Percentiles rank a stretch among this genome's conserved stretches.
Conservation (phyloP, 2,329 filamentous ascomycete genomes). For the Epichloe gansuensis region DNA sequence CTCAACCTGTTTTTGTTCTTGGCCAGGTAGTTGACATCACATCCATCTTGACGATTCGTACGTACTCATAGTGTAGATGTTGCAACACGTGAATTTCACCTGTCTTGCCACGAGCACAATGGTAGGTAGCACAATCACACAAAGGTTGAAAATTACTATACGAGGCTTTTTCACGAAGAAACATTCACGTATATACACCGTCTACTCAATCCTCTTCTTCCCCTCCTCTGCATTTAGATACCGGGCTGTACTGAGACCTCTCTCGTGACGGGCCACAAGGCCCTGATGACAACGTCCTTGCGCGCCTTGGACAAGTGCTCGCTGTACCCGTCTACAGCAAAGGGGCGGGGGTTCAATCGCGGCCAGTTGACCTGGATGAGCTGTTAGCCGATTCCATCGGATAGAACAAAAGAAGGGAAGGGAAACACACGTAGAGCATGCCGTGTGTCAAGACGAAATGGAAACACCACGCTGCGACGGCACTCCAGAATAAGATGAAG, state of each 20-base stretch:
- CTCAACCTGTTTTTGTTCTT: too few relatives aligned
- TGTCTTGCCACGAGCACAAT: too few relatives aligned
- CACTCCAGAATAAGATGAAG: constrained; percentile 68
- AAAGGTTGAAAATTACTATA: too few relatives aligned
- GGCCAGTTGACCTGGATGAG: constrained; percentile 85
- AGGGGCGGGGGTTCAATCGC: constrained; percentile 80
- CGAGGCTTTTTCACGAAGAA: too few relatives aligned
- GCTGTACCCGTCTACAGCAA: constrained; percentile 76
- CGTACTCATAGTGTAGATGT: too few relatives aligned
- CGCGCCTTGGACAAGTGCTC: constrained; percentile 74
- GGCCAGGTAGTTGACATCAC: too few relatives aligned
- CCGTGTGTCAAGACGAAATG: constrained; percentile 75
- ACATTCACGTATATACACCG: too few relatives aligned
- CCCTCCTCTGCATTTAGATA: constrained; percentile 87
- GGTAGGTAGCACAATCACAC: too few relatives aligned
- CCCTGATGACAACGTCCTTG: constrained; percentile 73
- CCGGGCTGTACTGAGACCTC: constrained; percentile 70
- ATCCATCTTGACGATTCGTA: too few relatives aligned
- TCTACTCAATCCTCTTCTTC: constrained; percentile 90
- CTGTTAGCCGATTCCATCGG: not conserved
- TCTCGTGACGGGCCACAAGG: constrained; percentile 58
- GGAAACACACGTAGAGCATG: constrained; percentile 78
- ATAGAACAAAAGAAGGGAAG: not conserved
- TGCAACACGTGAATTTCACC: too few relatives aligned
- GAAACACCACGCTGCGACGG: constrained; percentile 56